phyloP scores from a whole-genome alignment of 2,329 filamentous ascomycete species.

The Falciphora oryzae region DNA sequence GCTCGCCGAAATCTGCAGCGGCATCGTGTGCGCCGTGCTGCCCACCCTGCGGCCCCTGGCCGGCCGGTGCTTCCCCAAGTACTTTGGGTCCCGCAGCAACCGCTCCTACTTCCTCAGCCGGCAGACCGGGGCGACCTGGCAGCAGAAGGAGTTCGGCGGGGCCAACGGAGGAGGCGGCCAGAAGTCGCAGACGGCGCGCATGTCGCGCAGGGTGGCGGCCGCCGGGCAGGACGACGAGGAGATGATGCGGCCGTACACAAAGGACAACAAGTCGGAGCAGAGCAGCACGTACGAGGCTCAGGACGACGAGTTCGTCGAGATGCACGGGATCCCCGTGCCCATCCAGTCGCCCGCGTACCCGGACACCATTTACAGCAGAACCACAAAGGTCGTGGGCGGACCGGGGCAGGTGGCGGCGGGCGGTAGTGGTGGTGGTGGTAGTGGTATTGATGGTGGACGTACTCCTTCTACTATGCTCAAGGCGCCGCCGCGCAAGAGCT shows the following conservation, averaged over 20 bases:
- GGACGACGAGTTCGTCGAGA: not conserved
- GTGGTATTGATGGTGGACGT: too few species aligned
- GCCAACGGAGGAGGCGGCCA: not conserved
- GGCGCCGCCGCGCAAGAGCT: not conserved
- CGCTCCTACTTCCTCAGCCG: conserved; percentile 5
- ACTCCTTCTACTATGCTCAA: not conserved
- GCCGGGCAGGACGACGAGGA: conserved; percentile 7
- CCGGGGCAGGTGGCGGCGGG: too few species aligned
- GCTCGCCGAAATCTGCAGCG: conserved; percentile 30
- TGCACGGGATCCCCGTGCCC: not conserved
- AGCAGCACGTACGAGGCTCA: not conserved
- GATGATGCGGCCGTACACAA: not conserved
- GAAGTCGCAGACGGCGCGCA: not conserved
- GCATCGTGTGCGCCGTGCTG: conserved; percentile 30
- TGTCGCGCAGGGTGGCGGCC: not conserved
- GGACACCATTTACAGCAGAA: not conserved
- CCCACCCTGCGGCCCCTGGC: conserved; percentile 28
- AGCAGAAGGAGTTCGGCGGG: not conserved
- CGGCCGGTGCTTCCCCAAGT: not conserved
- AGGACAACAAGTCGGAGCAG: not conserved
- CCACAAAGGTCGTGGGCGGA: not conserved
- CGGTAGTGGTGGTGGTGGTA: too few species aligned
- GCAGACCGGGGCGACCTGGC: not conserved
- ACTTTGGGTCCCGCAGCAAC: not conserved
- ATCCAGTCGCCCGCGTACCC: not conserved